Base-by-base conservation (phyloP, 768 basidiomycete species). In the Podaxis mareebaensis region DNA sequence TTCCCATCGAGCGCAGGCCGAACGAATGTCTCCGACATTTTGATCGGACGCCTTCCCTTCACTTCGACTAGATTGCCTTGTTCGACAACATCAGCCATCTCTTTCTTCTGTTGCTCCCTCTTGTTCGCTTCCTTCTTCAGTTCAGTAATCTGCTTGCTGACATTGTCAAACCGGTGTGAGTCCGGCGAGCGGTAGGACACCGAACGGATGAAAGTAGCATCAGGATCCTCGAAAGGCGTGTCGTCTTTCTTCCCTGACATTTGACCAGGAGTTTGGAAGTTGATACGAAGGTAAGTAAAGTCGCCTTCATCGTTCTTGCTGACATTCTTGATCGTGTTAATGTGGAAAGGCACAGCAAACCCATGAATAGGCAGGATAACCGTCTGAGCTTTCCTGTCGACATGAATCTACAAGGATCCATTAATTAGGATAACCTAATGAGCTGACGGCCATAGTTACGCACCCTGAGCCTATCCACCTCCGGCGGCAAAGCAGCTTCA, bases 221-320 rank as follows among this genome's bases (percentile, higher is more conserved):
- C 93, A 4, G 96, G 93, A 72, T 99, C 93, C 76, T 99, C 97
- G 69, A 99, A 96, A 0, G 95, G 95, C 91, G 95, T 98, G 67
- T 99, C 97, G 73, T 99, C 97, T 77, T 99, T 99, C 80, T 96
- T 98, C 28, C 97, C 96, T 0, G 95, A 91, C 26, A 98, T 86
- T 71, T 98, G 95, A 54, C 97, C 97, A 11, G 97, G 97, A 0
- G 96, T 97, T 74, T 98, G 95, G 79, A 99, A 98, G 76, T 99
- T 99, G 75, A 99, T 95, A 2, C 97, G 87, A 59, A 99, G 83
- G 70, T 93, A 94, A 0, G 95, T 96, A 73, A 89, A 92, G 56
- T 99, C 95, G 4, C 92, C 93, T 75, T 99, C 97, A 66, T 99
- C 96, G 66, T 86, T 97, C 79, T 99, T 99, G 80, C 92, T 95